Evolutionary conservation across 2,329 filamentous ascomycete species (phyloP), one percentile per base, ranked within the genome.

Genomic region (Metarhizium sp.): DNA sequence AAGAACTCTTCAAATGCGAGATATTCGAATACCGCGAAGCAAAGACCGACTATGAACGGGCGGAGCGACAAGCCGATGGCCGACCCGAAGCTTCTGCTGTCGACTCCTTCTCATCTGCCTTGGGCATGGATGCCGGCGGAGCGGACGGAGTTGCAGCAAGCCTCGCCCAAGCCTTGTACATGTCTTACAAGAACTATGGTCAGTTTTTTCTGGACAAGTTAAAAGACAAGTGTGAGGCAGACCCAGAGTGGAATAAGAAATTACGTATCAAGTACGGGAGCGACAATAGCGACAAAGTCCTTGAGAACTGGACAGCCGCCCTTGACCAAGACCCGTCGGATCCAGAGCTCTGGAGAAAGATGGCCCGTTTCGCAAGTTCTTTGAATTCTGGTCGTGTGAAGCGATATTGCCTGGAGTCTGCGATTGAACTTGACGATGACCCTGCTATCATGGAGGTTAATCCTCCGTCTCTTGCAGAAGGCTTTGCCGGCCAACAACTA

Each of bases 171-270:
- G 91, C 95, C 11, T 78, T 97, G 20, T 96, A 96, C 65, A 80
- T 99, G 7, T 88, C 92, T 1, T 90, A 95, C 76, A 99, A 97
- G 71, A 99, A 97, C 63, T 86, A 92, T 71, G 94, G 91, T 46
- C 90, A 97, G 66, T 96, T 95, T 66, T 76, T 87, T 56, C 76
- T 99, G n/a, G 92, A 99, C 54, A 71, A 67, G 53, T 61, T 71
- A 3, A 72, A 69, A 55, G 71, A 73, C 20, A 55, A 60, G 38
- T 56, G 51, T 5, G 55, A 55, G n/a, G 67, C 75, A 73, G 56
- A 81, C 87, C 61, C 84, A 78, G 62, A 73, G 81, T 69, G 77
- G 67, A 63, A 62, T 32, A 54, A 59, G 1, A 63, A 64, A 45
- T 30, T 51, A 7, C 64, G 62, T 38, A 54, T 71, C 11, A 61